phyloP scores from a whole-genome alignment of 768 basidiomycete species.

The Serendipita vermifera region DNA sequence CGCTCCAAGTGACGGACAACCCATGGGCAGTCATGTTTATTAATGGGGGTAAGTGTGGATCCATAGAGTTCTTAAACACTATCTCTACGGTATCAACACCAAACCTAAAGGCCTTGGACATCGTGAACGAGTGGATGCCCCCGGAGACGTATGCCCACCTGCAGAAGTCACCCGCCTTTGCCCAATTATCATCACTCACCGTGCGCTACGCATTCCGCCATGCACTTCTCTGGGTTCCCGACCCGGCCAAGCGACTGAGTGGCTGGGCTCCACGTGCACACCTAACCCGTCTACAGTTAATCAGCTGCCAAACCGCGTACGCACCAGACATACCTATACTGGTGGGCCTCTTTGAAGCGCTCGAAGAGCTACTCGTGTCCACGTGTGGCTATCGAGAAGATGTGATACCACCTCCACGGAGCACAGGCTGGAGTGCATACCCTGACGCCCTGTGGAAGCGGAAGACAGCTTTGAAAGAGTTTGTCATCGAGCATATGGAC shows the following conservation, averaged over 20 bases:
- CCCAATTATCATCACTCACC: neutral
- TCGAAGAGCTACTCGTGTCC: neutral
- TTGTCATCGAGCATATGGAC: neutral
- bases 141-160: neutral
- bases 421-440: neutral
- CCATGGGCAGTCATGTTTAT: too few species aligned
- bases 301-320: neutral
- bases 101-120: neutral
- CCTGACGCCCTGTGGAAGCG: neutral
- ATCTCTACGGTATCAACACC: too few species aligned
- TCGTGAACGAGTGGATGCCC: neutral
- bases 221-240: neutral
- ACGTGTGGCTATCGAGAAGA: neutral
- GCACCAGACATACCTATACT: neutral
- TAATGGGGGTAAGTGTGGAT: too few species aligned
- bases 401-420: neutral
- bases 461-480: neutral
- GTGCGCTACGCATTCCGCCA: neutral
- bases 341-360: neutral
- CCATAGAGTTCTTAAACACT: too few species aligned
- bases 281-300: neutral
- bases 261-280: neutral
- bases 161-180: neutral
- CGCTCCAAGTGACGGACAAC: too few species aligned
- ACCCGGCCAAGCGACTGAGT: neutral